Evolutionary conservation across 2,329 filamentous ascomycete genomes (phyloP).

Genomic region (Alternaria arbusti): DNA sequence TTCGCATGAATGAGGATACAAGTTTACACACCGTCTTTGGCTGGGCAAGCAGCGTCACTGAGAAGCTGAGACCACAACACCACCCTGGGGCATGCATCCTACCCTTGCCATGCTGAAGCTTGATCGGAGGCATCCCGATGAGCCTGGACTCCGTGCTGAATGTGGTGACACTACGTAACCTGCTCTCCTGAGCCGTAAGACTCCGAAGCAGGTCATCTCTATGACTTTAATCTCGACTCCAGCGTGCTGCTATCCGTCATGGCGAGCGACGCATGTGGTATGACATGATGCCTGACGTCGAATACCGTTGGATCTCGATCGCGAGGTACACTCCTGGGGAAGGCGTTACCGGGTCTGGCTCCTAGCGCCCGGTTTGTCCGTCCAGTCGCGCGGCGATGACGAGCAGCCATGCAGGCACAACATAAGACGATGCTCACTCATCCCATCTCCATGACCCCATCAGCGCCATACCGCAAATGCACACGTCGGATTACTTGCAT

Average conservation of each 20-base stretch:
- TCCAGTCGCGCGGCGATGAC: neutral
- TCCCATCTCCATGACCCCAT: slow-evolving; percentile 21
- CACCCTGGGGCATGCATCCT: neutral
- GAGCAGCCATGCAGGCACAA: slow-evolving; percentile 5
- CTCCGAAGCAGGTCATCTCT: neutral
- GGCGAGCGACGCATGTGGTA: neutral
- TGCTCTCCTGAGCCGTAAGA: neutral
- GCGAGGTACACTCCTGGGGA: neutral
- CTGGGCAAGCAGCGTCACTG: slow-evolving; percentile 1
- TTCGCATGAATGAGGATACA: slow-evolving; percentile 6
- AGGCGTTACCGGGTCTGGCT: slow-evolving; percentile 3
- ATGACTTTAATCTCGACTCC: neutral
- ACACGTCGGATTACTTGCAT: slow-evolving; percentile 5
- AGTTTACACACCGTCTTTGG: slow-evolving; percentile 10
- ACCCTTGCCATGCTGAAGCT: slow-evolving; percentile 1
- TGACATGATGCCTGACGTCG: slow-evolving; percentile 1
- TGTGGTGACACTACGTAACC: neutral
- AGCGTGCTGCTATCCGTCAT: neutral
- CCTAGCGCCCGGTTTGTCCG: slow-evolving; percentile 7
- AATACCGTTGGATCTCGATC: slow-evolving; percentile 1
- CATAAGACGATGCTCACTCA: slow-evolving; percentile 13
- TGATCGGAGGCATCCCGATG: neutral
- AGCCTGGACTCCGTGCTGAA: neutral
- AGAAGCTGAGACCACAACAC: slow-evolving; percentile 1
- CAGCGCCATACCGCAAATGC: slow-evolving; percentile 7